These are phyloP conservation scores for Tricholoma sp. DNA, from an alignment of 768 basidiomycete genomes.

Conservation along the genomic window DNA sequence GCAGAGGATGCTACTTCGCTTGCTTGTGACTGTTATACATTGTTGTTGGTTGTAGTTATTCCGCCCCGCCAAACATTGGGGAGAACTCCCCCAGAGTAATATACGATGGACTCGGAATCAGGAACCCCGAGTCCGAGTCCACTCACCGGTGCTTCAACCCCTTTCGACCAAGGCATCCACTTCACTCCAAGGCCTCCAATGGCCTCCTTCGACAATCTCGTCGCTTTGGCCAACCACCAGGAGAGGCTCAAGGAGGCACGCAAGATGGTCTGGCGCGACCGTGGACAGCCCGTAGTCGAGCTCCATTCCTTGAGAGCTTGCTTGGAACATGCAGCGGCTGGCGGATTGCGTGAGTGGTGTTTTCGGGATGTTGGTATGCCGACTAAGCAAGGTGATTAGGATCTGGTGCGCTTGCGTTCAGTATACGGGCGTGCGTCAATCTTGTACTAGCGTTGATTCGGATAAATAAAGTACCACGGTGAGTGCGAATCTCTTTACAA, in stretches of 20 bases:
- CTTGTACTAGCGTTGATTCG: constrained; percentile 73
- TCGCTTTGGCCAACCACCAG: constrained; percentile 81
- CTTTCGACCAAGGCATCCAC: constrained; percentile 28
- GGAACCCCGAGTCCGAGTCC: constrained; percentile 6
- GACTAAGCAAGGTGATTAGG: constrained; percentile 40
- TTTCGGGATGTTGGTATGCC: too few species aligned
- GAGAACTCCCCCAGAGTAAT: too few species aligned
- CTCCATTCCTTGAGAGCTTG: constrained; percentile 60
- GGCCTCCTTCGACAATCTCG: constrained; percentile 79
- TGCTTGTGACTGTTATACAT: too few species aligned
- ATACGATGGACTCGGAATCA: constrained; percentile 10
- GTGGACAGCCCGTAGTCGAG: constrained; percentile 71
- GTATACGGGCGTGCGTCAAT: constrained; percentile 80
- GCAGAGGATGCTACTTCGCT: too few species aligned
- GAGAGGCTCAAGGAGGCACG: constrained; percentile 68
- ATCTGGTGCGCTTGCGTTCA: constrained; percentile 75
- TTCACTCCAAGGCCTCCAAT: constrained; percentile 55
- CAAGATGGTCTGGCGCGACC: constrained; percentile 78
- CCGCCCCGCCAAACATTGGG: too few species aligned
- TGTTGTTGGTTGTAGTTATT: too few species aligned
- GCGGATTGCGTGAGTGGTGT: constrained; percentile 73
- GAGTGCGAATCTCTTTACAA: constrained; percentile 11
- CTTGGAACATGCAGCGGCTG: constrained; percentile 62
- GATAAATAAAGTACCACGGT: constrained; percentile 66
- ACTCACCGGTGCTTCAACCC: constrained; percentile 7